Conservation (phyloP, 768 basidiomycete species). For the Podaxis pistillaris region DNA sequence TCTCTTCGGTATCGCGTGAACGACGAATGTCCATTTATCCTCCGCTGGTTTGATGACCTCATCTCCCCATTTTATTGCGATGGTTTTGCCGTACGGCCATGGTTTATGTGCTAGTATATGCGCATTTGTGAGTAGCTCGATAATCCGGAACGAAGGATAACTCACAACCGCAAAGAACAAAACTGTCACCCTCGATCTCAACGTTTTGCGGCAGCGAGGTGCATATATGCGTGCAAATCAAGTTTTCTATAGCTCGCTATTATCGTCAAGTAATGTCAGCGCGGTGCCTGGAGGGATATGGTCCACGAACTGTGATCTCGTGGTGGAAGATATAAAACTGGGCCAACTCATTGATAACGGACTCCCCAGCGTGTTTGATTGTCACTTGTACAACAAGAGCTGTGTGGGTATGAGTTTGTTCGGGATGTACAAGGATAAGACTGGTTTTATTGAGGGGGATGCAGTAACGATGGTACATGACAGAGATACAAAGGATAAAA, state of each 20-base stretch:
- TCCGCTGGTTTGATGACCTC: conserved; percentile 21
- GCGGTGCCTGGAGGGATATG: background rate
- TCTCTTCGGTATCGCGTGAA: background rate
- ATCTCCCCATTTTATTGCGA: conserved; percentile 31
- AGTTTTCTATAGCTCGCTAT: conserved; percentile 34
- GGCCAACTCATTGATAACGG: conserved; percentile 22
- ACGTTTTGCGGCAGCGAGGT: conserved; percentile 27
- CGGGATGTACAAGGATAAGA: conserved; percentile 31
- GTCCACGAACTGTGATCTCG: conserved; percentile 34
- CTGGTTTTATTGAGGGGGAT: conserved; percentile 31
- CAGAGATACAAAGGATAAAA: conserved; percentile 2
- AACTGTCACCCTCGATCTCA: conserved; percentile 29
- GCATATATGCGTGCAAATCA: conserved; percentile 30
- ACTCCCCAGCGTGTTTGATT: conserved; percentile 25
- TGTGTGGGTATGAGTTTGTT: background rate
- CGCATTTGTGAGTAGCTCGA: background rate
- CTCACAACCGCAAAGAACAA: conserved; percentile 30
- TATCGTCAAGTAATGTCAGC: background rate
- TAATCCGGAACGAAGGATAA: background rate
- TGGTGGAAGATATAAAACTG: conserved; percentile 29
- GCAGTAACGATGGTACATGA: conserved; percentile 23
- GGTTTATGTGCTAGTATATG: conserved; percentile 23
- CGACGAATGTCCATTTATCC: conserved; percentile 34
- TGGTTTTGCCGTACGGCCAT: conserved; percentile 30
- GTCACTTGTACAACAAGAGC: conserved; percentile 30